phyloP scores from a whole-genome alignment of 2,329 filamentous ascomycete species.

The Fonsecaea nubica region DNA sequence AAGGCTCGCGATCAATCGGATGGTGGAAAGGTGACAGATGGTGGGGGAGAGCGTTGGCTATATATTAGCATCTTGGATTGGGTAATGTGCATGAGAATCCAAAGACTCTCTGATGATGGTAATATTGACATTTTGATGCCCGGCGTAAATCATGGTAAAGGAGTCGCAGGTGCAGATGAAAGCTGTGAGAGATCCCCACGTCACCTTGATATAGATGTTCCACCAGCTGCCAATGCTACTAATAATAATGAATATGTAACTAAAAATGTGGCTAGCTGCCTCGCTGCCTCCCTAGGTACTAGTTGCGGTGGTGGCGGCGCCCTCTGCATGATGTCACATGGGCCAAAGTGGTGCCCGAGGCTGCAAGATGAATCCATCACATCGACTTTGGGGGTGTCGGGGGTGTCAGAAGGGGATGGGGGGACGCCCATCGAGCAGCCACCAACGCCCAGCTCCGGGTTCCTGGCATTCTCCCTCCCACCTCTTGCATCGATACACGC shows the following conservation, averaged over 20 bases:
- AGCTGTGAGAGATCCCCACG: neutral
- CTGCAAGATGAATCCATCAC: conserved; percentile 6
- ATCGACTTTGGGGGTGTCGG: conserved; percentile 2
- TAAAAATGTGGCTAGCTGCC: neutral
- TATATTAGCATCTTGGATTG: conserved; percentile 28
- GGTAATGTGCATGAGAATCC: neutral
- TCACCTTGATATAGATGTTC: neutral
- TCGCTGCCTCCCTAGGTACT: neutral
- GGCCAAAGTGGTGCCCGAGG: neutral
- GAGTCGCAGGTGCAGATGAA: neutral
- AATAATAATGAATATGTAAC: neutral
- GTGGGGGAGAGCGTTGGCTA: conserved; percentile 41
- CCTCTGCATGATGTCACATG: conserved; percentile 7
- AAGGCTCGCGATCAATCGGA: conserved; percentile 33
- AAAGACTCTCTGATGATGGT: neutral
- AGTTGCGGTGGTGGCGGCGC: neutral
- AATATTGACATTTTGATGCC: neutral
- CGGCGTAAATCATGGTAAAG: neutral
- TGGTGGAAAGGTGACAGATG: conserved; percentile 38
- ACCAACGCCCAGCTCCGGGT: conserved; percentile 9
- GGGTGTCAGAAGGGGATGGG: too few relatives aligned
- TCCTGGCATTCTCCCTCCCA: conserved; percentile 13
- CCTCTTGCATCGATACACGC: conserved; percentile 1
- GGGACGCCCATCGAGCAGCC: neutral
- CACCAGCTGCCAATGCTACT: neutral